These are phyloP conservation scores for Scedosporium apiospermum DNA, from an alignment of 2,329 filamentous ascomycete genomes.

Conservation along the genomic window DNA sequence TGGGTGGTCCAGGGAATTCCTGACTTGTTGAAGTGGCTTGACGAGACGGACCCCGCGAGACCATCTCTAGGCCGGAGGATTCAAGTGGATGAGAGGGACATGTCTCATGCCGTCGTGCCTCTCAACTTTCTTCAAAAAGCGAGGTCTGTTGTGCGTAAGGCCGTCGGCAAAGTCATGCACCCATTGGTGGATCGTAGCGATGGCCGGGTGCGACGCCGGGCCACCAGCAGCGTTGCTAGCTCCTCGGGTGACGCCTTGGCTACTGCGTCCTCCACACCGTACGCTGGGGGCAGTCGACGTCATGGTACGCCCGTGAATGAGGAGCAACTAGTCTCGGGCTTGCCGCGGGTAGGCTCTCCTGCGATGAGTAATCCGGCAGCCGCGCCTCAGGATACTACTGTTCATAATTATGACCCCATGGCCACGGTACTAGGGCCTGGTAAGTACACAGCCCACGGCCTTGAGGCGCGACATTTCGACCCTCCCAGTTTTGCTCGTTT, in stretches of 20 bases:
- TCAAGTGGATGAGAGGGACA: constrained; percentile 82
- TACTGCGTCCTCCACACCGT: neutral
- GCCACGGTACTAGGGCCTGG: constrained; percentile 10
- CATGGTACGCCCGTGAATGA: neutral
- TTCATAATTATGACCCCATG: constrained; percentile 7
- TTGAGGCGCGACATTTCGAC: constrained; percentile 6
- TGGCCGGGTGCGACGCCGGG: constrained; percentile 42
- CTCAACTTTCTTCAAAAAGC: constrained; percentile 81
- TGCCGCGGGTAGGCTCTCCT: constrained; percentile 29
- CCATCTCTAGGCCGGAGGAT: constrained; percentile 76
- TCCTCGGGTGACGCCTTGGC: constrained; percentile 47
- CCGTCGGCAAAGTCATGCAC: constrained; percentile 54
- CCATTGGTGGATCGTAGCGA: constrained; percentile 49
- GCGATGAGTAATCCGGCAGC: constrained; percentile 41
- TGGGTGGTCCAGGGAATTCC: constrained; percentile 78
- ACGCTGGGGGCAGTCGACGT: neutral
- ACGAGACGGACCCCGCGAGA: constrained; percentile 79
- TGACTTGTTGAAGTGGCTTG: constrained; percentile 74
- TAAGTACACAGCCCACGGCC: neutral
- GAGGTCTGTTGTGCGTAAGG: constrained; percentile 65
- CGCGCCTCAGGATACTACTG: constrained; percentile 36
- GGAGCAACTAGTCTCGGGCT: neutral
- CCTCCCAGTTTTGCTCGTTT: constrained; percentile 5
- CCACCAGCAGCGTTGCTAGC: constrained; percentile 54
- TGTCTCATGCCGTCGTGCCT: constrained; percentile 82